phyloP scores from a whole-genome alignment of 495 filamentous ascomycete genomes.

The Annulohypoxylon maeteangense region DNA sequence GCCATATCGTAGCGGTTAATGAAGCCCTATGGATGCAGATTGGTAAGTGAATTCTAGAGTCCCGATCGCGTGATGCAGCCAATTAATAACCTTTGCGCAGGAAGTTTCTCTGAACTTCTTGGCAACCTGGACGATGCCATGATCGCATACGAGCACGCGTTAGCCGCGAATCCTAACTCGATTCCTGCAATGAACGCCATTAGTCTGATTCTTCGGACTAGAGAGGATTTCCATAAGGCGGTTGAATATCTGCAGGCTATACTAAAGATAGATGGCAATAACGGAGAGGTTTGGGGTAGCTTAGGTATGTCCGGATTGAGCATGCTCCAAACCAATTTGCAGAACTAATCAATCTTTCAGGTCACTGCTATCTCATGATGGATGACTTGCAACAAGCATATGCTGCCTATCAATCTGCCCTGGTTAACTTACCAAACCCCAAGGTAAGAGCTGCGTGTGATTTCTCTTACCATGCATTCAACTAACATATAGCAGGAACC shows the following conservation, averaged over 20 bases:
- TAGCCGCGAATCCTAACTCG: slow-evolving; percentile 88
- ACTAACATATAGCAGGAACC: slow-evolving; percentile 76
- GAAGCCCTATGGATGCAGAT: slow-evolving; percentile 95
- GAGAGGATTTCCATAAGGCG: slow-evolving; percentile 93
- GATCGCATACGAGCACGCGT: slow-evolving; percentile 86
- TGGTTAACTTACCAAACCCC: slow-evolving; percentile 92
- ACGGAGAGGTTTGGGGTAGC: slow-evolving; percentile 97
- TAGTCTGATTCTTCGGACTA: slow-evolving; percentile 86
- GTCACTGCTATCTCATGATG: slow-evolving; percentile 99
- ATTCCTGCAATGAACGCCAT: slow-evolving; percentile 95
- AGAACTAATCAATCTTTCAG: slow-evolving; percentile 53
- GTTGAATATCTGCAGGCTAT: slow-evolving; percentile 94
- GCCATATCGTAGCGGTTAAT: slow-evolving; percentile 68
- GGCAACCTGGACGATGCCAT: slow-evolving; percentile 89
- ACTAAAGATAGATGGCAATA: slow-evolving; percentile 85
- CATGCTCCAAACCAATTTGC: not conserved
- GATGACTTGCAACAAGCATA: slow-evolving; percentile 98
- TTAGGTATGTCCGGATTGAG: slow-evolving; percentile 68
- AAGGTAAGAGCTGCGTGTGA: slow-evolving; percentile 71
- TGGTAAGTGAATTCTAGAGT: slow-evolving; percentile 65
- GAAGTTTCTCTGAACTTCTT: slow-evolving; percentile 86
- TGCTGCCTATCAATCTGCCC: slow-evolving; percentile 94
- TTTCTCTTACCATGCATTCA: not conserved
- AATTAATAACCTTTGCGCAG: slow-evolving; percentile 59
- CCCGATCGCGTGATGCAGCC: not conserved